Evolutionary conservation across 345 rosid species (phyloP), one percentile per base, ranked within the genome.

Genomic region (Linum trigynum): DNA sequence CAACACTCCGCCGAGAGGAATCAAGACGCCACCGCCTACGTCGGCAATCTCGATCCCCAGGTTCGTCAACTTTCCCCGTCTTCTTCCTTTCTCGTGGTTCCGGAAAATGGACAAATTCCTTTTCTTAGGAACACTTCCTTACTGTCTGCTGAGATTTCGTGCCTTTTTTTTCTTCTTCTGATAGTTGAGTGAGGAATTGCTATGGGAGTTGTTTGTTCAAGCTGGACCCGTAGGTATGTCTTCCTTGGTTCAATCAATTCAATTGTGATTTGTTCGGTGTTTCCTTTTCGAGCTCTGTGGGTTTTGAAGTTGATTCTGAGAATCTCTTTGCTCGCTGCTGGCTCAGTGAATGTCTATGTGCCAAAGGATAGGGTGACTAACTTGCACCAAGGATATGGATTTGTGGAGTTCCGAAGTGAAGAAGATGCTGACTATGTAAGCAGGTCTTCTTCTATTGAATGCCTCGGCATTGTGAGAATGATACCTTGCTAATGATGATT

Each of bases 21-120:
- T 68, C 99, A 95, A 76, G 97, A 95, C 65, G 99, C 99, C 72
- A 95, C 98, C 43, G 96, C 95, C 55, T 95, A 92, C 68, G 97
- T 91, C 65, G 92, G 98, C 5, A 80, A 82, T 67, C 92, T 91
- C 68, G 96, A 87, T 59, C 86, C 91, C 15, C 96, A 89, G 95
- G 88, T 95, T 59, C 51, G 14, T 48, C 14, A 48, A 48, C 53
- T 9, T 53, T 4, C 2, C 50, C 36, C 38, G 32, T 16, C 16
- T 42, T 57, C 32, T 23, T 23, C 32, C 32, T 23, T 23, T 23
- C 32, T 23, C 32, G 32, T 23, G 32, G 32, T 23, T 23, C 32
- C 32, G 32, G 1, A 23, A 23, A 23, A 23, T 23, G 32, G 32
- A 23, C 32, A 23, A 23, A 15, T 38, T 14, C 17, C 16, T 17